Evolutionary conservation across 2,329 filamentous ascomycete genomes (phyloP).

Genomic region (Rasamsonia emersonii): DNA sequence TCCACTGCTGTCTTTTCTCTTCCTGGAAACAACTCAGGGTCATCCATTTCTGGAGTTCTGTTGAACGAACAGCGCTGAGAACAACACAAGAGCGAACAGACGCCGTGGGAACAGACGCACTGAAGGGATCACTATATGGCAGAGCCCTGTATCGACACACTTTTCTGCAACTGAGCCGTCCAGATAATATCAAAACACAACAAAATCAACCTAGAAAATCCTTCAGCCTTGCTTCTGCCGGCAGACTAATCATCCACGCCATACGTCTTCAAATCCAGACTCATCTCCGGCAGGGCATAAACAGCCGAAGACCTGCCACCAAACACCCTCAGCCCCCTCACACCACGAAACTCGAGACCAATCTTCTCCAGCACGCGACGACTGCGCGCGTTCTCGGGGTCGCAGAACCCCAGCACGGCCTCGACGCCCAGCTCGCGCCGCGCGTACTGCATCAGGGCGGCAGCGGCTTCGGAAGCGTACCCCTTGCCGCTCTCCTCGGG

Average conservation of each 20-base stretch:
- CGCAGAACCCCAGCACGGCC: conserved; percentile 15
- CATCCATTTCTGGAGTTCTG: too few relatives aligned
- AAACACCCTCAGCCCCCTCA: conserved; percentile 11
- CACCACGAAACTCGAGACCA: conserved; percentile 15
- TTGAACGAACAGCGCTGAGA: too few relatives aligned
- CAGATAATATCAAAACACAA: too few relatives aligned
- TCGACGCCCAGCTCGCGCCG: conserved; percentile 9
- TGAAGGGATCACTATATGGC: too few relatives aligned
- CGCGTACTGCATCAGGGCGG: conserved; percentile 14
- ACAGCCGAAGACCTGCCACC: conserved; percentile 11
- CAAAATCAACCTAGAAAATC: too few relatives aligned
- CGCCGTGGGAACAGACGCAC: too few relatives aligned
- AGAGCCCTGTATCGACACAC: too few relatives aligned
- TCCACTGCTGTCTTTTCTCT: too few relatives aligned
- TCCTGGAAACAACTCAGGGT: too few relatives aligned
- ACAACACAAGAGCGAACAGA: too few relatives aligned
- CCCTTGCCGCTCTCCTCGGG: conserved; percentile 18
- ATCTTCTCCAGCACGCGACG: conserved; percentile 15
- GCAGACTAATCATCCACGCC: conserved; percentile 5
- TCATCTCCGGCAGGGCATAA: conserved; percentile 12
- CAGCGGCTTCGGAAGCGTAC: conserved; percentile 18
- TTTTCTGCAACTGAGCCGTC: too few relatives aligned
- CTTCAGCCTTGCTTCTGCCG: too few relatives aligned
- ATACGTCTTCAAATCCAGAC: conserved; percentile 12
- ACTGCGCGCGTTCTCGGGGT: conserved; percentile 11